Evolutionary conservation across 23 red algal species (phyloP), one percentile per base, ranked within the genome.

Genomic region (Chondrus crispus): DNA sequence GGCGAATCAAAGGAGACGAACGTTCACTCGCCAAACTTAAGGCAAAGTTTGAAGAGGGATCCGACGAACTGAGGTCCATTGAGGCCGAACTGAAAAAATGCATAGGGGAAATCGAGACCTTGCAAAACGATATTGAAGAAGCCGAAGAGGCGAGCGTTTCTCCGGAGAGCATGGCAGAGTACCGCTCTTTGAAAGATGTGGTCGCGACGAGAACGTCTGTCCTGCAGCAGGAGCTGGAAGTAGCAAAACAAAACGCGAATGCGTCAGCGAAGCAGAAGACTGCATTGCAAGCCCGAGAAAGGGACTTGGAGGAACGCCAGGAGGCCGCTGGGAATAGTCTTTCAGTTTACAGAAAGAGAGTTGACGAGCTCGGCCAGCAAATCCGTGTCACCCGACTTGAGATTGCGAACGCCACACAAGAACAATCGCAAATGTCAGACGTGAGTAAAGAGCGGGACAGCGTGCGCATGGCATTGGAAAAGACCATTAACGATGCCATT

Each of bases 1-100:
- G 87, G 24, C 85, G 93, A 8, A 81, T 95, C 46, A 85, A 85
- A 60, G 85, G 80, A 4, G 93, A 95, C 49, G 82, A 95, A 46
- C 62, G 41, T 6, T 73, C 58, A 52, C 84, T 95, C 55, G 85
- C 32, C 6, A 90, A 91, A 52, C 58, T 81, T 48, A 76, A 43
- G 35, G 85, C 62, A 18, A 75, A 95, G 26, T 80, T 77, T 29
- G 68, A 64, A 16, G 70, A 81, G 14, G 78, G 57, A 2, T 57
- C 63, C 19, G 87, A 30, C 26, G 50, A 49, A 62, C 39, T 91
- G 10, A 40, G 48, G 5, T 55, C 85, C 46, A 69, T 95, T 35
- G 85, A 87, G 44, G 62, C 13, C 8, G 46, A 80, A 36, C 69
- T 85, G 2, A 38, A 40, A 12, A 49, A 80, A 28, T 57, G 64